Base-by-base conservation (phyloP, 768 basidiomycete species). In the Auriscalpium vulgare region DNA sequence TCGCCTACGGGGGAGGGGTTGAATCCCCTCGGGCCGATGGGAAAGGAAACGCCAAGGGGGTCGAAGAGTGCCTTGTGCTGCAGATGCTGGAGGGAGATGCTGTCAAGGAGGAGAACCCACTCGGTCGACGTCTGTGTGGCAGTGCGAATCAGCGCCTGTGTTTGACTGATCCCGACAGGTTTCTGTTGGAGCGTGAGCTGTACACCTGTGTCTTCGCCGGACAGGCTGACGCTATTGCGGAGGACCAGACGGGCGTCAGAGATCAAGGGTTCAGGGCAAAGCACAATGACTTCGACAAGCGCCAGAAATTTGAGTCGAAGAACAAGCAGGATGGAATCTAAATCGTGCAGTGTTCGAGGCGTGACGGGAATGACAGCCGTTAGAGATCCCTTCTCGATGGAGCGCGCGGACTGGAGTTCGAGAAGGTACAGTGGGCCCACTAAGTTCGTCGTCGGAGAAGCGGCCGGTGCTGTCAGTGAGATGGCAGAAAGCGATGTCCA, bases 31-130 rank as follows among this genome's bases (percentile, higher is more conserved):
- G 38, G 53, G 7, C 61, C 61, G 8, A 62, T 34, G 1, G 61
- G 61, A 38, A 62, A 61, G 17, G 61, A 53, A 35, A 62, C 59
- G 9, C 43, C 44, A 10, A 54, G 56, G n/a, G 59, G 59, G 19
- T 47, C 43, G 13, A 62, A 46, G 47, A 62, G 59, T 10, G 54
- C 36, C 47, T 47, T 40, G 40, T 36, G n/a, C 8, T 53, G 29
- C 13, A 62, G 21, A 14, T 46, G 46, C 38, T 38, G 59, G 6
- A 62, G 50, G 36, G 51, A 54, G n/a, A 50, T 45, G 21, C 53
- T 51, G 5, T 54, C 61, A 14, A 62, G 46, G n/a, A 62, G 43
- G 23, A 62, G n/a, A 14, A 56, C 51, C 55, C 59, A 54, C 10
- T 54, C 59, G 21, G 51, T 55, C 23, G 55, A 51, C 3, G 37